Conservation (phyloP, 352 stramenopile genomes). For the Pythium insidiosum region DNA sequence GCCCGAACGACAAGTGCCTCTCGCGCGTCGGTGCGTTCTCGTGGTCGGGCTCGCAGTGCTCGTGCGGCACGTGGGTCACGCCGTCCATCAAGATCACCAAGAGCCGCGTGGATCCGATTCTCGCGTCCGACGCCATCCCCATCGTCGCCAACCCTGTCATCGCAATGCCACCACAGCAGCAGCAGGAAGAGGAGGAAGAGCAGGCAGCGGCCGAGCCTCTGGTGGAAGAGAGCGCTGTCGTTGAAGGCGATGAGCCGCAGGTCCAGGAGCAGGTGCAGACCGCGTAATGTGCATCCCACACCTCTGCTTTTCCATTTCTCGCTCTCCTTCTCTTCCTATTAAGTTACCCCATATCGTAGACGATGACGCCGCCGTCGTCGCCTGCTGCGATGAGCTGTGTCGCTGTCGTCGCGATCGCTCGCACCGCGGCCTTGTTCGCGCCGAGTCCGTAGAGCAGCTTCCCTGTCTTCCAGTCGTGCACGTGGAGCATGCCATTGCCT, state of each 20-base stretch:
- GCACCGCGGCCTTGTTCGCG: constrained; percentile 72
- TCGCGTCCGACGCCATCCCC: constrained; percentile 12
- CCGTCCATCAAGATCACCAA: constrained; percentile 80
- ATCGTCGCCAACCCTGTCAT: constrained; percentile 17
- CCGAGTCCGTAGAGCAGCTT: constrained; percentile 76
- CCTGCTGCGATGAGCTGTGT: constrained; percentile 59
- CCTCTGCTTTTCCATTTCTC: no score
- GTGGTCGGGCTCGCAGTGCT: constrained; percentile 78
- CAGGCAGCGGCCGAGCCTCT: background rate
- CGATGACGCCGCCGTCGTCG: constrained; percentile 75
- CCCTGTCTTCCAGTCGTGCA: constrained; percentile 68
- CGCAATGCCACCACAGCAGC: constrained; percentile 1
- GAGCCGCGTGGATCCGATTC: constrained; percentile 48
- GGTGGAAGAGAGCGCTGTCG: no score
- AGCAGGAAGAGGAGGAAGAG: background rate
- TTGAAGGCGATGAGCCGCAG: no score
- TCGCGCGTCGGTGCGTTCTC: constrained; percentile 58
- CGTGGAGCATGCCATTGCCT: constrained; percentile 80
- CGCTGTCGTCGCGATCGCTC: constrained; percentile 45
- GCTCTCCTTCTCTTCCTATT: background rate
- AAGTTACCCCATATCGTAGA: constrained; percentile 63
- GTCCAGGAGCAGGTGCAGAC: no score
- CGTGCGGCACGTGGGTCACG: constrained; percentile 77
- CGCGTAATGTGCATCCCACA: no score
- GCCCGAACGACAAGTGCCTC: constrained; percentile 61